These are phyloP conservation scores for Suillus tomentosus DNA, from an alignment of 768 basidiomycete genomes.

Conservation along the genomic window DNA sequence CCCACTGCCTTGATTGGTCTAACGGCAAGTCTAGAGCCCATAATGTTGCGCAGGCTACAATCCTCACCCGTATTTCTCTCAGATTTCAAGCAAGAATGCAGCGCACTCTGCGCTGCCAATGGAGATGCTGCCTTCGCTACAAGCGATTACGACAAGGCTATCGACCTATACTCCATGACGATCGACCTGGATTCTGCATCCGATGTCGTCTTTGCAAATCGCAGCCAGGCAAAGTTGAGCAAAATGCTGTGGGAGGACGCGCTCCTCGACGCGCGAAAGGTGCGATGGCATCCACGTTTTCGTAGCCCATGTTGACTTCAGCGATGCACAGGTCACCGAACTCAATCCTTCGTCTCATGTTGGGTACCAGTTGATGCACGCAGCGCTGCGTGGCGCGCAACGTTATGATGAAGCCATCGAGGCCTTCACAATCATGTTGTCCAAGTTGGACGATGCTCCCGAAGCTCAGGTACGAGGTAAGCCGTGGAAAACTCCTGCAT, in stretches of 20 bases:
- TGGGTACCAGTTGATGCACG: not conserved
- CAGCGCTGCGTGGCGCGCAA: not conserved
- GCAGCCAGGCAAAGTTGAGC: not conserved
- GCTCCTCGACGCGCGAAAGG: not conserved
- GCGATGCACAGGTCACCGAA: not conserved
- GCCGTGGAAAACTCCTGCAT: too few relatives aligned
- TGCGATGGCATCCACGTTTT: not conserved
- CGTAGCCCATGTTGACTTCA: not conserved
- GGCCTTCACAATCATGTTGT: too few relatives aligned
- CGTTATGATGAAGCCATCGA: too few relatives aligned
- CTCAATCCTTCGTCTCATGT: not conserved
- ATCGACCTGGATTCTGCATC: not conserved
- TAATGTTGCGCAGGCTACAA: not conserved
- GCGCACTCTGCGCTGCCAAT: fast-evolving
- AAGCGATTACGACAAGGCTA: not conserved
- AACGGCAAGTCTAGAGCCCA: not conserved
- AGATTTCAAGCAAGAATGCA: not conserved
- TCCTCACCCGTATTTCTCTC: not conserved
- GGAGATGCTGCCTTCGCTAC: not conserved
- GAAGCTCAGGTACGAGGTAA: too few relatives aligned
- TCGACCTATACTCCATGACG: not conserved
- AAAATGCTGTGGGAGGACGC: not conserved
- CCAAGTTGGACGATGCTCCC: too few relatives aligned
- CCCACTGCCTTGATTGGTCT: not conserved
- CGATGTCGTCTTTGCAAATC: not conserved